Evolutionary conservation across 805 yeast genomes (phyloP).

Genomic region (Candida koratica): DNA sequence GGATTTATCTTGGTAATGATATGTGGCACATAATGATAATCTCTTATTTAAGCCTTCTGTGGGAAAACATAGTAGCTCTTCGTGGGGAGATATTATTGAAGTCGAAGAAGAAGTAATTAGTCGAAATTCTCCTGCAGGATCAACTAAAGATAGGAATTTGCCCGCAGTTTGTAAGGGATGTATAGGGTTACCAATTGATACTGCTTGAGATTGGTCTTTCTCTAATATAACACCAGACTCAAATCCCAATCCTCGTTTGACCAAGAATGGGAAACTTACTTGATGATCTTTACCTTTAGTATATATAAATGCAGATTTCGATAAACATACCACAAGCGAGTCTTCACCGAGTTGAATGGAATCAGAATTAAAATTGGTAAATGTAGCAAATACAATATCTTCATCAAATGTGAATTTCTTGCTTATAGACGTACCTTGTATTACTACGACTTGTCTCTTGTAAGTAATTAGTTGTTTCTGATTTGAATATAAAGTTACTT

Average conservation of each 20-base stretch:
- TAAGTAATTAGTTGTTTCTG: conserved; percentile 34
- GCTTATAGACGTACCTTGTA: conserved; percentile 43
- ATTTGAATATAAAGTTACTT: conserved; percentile 21
- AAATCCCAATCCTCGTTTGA: conserved; percentile 58
- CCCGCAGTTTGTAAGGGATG: conserved; percentile 25
- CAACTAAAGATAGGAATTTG: conserved; percentile 62
- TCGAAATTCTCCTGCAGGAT: conserved; percentile 73
- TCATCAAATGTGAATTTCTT: conserved; percentile 49
- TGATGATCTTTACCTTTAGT: conserved; percentile 58
- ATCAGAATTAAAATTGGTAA: conserved; percentile 43
- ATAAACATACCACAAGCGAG: conserved; percentile 55
- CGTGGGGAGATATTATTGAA: conserved; percentile 56
- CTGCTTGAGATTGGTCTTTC: conserved; percentile 30
- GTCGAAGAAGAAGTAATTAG: conserved; percentile 67
- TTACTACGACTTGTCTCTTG: conserved; percentile 43
- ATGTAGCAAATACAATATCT: conserved; percentile 56
- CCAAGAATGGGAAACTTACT: conserved; percentile 65
- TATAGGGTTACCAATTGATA: conserved; percentile 6
- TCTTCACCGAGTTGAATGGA: neutral
- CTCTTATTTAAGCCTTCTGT: conserved; percentile 26
- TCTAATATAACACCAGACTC: conserved; percentile 67
- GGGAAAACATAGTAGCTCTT: conserved; percentile 57
- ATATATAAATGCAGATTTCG: conserved; percentile 60
- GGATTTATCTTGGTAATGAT: conserved; percentile 40
- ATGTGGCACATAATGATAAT: conserved; percentile 52